Percentiles rank a stretch among this genome's conserved stretches.
phyloP scores from a whole-genome alignment of 345 rosid species.

The Syzygium grande region DNA sequence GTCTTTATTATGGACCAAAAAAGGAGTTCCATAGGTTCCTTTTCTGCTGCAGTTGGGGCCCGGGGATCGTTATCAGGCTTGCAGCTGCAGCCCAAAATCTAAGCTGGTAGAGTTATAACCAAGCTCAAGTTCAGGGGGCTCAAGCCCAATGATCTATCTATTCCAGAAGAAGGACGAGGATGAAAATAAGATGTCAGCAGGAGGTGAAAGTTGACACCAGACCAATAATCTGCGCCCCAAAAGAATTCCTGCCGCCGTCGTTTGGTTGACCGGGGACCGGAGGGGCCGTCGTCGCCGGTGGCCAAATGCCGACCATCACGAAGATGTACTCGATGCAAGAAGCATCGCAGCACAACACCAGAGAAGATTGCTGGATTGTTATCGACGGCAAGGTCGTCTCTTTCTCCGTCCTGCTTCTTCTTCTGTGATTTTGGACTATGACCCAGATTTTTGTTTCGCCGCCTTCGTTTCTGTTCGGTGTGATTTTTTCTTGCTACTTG shows the following conservation, averaged over 20 bases:
- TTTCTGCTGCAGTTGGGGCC: background rate
- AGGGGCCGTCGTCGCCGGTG: background rate
- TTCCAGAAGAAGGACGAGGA: background rate
- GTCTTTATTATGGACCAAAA: too few relatives aligned
- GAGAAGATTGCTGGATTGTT: constrained; percentile 89
- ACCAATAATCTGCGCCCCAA: background rate
- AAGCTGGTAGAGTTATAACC: background rate
- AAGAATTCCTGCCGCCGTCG: background rate
- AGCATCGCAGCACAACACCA: constrained; percentile 57
- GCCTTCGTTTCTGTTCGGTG: background rate
- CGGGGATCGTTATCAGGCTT: background rate
- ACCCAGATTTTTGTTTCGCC: background rate
- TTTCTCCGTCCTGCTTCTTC: background rate
- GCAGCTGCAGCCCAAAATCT: background rate
- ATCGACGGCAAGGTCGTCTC: constrained; percentile 69
- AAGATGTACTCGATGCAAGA: constrained; percentile 68
- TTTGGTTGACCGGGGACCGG: background rate
- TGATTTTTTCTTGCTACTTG: background rate
- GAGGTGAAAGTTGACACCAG: background rate
- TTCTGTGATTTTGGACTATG: background rate
- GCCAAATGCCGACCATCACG: constrained; percentile 67
- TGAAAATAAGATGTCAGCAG: background rate
- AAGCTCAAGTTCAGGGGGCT: background rate
- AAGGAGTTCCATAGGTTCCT: background rate
- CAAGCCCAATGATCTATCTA: background rate